Percentiles rank a stretch among this genome's conserved stretches.
These are phyloP conservation scores for Sungouiozyma ichnusensis DNA, from an alignment of 805 yeast genomes.

Conservation along the genomic window DNA sequence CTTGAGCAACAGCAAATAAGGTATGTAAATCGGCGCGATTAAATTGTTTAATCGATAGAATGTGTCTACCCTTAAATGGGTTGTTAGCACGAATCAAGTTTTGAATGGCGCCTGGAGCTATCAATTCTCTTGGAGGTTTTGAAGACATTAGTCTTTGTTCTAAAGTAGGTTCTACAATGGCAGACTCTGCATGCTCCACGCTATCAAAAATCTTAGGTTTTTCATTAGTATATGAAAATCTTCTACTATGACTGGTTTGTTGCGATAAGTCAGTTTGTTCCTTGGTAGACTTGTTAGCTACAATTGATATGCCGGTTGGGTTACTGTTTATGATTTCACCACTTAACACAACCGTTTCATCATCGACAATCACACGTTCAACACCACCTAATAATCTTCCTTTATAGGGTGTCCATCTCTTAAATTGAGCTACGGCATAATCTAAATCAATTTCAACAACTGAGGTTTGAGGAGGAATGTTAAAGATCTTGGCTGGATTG, in stretches of 20 bases:
- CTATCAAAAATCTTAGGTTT: conserved; percentile 28
- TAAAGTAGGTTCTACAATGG: conserved; percentile 40
- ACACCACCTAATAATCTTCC: conserved; percentile 66
- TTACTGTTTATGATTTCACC: conserved; percentile 55
- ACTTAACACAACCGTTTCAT: conserved; percentile 74
- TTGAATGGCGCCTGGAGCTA: conserved; percentile 71
- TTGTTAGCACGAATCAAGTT: conserved; percentile 72
- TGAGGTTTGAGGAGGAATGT: conserved; percentile 64
- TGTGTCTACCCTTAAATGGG: conserved; percentile 82
- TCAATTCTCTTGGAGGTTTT: conserved; percentile 60
- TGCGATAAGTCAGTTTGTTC: conserved; percentile 32
- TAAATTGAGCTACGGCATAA: conserved; percentile 36
- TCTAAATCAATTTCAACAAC: conserved; percentile 76
- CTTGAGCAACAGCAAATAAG: conserved; percentile 93
- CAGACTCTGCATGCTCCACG: conserved; percentile 37
- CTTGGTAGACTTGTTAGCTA: conserved; percentile 16
- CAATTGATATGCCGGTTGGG: conserved; percentile 53
- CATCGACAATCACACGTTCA: conserved; percentile 75
- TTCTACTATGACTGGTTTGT: conserved; percentile 24
- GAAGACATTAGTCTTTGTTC: conserved; percentile 49
- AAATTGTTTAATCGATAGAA: conserved; percentile 81
- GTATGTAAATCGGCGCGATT: conserved; percentile 83
- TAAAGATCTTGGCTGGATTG: conserved; percentile 74
- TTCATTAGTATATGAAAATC: conserved; percentile 44
- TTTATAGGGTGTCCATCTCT: conserved; percentile 47